Conservation (phyloP, 371 early-diverging fungal species). For the Synchytrium microbalum region DNA sequence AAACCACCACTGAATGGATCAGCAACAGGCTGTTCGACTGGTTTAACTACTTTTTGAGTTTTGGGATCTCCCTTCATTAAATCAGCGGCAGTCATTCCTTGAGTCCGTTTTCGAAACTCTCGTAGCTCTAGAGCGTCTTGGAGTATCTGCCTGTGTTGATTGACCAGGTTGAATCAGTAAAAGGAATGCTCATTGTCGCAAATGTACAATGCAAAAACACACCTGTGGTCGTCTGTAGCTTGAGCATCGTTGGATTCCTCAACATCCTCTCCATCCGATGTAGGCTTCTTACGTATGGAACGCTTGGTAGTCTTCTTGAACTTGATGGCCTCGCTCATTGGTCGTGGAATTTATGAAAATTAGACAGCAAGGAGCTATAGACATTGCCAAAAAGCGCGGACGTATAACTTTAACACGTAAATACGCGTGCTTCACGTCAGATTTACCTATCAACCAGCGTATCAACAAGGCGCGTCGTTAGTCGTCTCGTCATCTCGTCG, state of each 20-base stretch:
- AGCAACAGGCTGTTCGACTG: not conserved
- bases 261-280: not conserved
- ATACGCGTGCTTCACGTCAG: no score
- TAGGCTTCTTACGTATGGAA: not conserved
- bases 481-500: no score
- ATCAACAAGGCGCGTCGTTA: no score
- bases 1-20: not conserved
- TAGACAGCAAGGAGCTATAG: no score
- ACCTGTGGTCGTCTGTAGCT: not conserved
- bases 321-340: not conserved
- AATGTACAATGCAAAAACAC: not conserved
- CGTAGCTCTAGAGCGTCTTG: slow-evolving; percentile 47
- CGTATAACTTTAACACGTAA: no score
- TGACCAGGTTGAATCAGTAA: not conserved
- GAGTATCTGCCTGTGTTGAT: slow-evolving; percentile 13
- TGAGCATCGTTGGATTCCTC: not conserved
- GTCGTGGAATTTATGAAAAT: no score
- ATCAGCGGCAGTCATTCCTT: slow-evolving; percentile 51
- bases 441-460: no score
- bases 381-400: no score
- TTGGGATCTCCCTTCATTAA: slow-evolving; percentile 51
- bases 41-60: not conserved
- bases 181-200: not conserved
- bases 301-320: no score
- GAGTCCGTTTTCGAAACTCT: slow-evolving; percentile 47